phyloP scores from a whole-genome alignment of 192 early-diverging fungal species.

The Coemansia guatemalensis region DNA sequence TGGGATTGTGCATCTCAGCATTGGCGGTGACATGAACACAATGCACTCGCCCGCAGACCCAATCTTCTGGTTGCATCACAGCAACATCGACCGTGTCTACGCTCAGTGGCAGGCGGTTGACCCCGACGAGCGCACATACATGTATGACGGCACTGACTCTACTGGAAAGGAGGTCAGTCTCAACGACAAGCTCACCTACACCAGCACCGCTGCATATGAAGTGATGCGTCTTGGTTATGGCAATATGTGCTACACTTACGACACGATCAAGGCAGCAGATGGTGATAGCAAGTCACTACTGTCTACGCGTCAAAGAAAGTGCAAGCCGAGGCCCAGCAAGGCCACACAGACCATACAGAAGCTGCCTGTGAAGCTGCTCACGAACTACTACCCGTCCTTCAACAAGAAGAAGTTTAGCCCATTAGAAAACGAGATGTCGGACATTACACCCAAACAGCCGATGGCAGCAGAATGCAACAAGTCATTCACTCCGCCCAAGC shows the following conservation, averaged over 20 bases:
- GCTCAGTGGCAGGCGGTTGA: constrained; percentile 55
- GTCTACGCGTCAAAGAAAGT: constrained; percentile 27
- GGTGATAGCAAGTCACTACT: constrained; percentile 12
- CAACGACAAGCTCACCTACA: constrained; percentile 19
- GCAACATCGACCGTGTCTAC: constrained; percentile 59
- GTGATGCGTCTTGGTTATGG: constrained; percentile 47
- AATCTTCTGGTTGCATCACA: constrained; percentile 64
- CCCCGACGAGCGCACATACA: constrained; percentile 34
- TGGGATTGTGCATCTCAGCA: constrained; percentile 43
- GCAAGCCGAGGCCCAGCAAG: constrained; percentile 19
- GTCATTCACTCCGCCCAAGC: constrained; percentile 14
- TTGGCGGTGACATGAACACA: constrained; percentile 54
- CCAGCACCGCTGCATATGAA: constrained; percentile 22
- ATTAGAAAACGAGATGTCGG: constrained; percentile 36
- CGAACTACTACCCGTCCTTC: constrained; percentile 40
- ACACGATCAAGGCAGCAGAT: constrained; percentile 36
- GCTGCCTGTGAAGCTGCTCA: constrained; percentile 29
- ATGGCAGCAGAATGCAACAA: constrained; percentile 26
- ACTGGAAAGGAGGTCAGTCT: constrained; percentile 6
- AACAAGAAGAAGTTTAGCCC: constrained; percentile 19
- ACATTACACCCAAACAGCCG: constrained; percentile 21
- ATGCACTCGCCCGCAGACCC: constrained; percentile 59
- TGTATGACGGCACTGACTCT: constrained; percentile 39
- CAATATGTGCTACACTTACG: constrained; percentile 54
- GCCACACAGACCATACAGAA: constrained; percentile 29